Evolutionary conservation across 805 yeast genomes (phyloP), one percentile per base, ranked within the genome.

Genomic region (Torulaspora indica): DNA sequence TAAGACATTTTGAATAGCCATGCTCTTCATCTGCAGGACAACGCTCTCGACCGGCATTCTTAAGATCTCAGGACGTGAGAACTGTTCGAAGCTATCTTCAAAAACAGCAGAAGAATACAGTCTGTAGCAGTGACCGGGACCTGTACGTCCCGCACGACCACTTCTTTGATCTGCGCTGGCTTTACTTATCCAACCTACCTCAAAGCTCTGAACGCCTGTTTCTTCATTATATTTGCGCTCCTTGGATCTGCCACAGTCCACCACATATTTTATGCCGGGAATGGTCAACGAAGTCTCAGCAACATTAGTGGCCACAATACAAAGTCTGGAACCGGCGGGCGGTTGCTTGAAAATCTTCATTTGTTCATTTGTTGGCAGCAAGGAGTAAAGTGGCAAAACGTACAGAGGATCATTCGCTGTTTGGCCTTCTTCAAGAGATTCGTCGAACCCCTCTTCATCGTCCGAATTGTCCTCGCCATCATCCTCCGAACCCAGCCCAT

Each of bases 71-170:
- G 99, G 98, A 43, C 72, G 73, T 8, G 93, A 75, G 57, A 93
- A 93, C 57, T 83, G 88, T 3, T 73, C 73, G 61, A 93, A 93
- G 52, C 83, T 93, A 49, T 81, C 77, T 60, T 93, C 97, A 63
- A 73, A 93, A 6, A 95, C 85, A 1, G 98, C 98, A 12, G 98
- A 90, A 0, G 98, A 91, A 57, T 74, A 93, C 10, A 93, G 65
- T 48, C 98, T 72, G 63, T 93, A 93, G 63, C 96, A 87, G 59
- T 93, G 98, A 46, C 99, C 99, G 0, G 98, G 97, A 0, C 98
- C 98, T 0, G 96, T 90, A 75, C 98, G 82, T 61, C 97, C 98
- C 40, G 98, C 98, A 72, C 98, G 81, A 60, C 98, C 98, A 14
- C 95, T 70, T 69, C 99, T 77, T 71, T 93, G 99, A 53, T 80